These are phyloP conservation scores for Hypoxylon sp. DNA, from an alignment of 2,329 filamentous ascomycete species.

Conservation along the genomic window DNA sequence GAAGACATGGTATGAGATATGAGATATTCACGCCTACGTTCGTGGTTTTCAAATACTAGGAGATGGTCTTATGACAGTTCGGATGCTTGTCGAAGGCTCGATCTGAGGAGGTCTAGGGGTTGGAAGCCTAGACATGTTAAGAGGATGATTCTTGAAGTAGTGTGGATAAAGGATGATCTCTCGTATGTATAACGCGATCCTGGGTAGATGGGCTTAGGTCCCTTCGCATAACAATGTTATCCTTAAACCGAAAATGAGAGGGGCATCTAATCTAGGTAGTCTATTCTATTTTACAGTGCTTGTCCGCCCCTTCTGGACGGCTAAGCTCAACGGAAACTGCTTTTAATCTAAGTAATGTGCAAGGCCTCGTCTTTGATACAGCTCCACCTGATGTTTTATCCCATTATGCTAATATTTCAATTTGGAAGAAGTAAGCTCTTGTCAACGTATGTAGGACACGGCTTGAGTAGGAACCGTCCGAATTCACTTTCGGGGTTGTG, in stretches of 20 bases:
- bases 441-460: slow-evolving; percentile 6
- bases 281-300: slow-evolving; percentile 8
- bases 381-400: background rate
- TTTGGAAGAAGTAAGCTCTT: background rate
- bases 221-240: no score
- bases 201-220: no score
- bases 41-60: no score
- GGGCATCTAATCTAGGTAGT: background rate
- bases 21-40: no score
- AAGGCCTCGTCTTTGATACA: background rate
- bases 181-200: no score
- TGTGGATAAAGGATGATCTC: no score
- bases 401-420: background rate
- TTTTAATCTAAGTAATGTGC: background rate
- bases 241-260: background rate
- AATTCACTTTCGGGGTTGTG: slow-evolving; percentile 18
- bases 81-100: no score
- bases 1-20: no score
- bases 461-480: slow-evolving; percentile 21
- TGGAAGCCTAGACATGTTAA: background rate
- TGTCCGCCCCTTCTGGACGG: background rate
- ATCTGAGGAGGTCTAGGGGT: no score
- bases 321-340: background rate
- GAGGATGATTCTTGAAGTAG: no score
- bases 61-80: no score